These are phyloP conservation scores for Drosera capensis DNA, from an alignment of 148 eudicot genomes.

Conservation along the genomic window DNA sequence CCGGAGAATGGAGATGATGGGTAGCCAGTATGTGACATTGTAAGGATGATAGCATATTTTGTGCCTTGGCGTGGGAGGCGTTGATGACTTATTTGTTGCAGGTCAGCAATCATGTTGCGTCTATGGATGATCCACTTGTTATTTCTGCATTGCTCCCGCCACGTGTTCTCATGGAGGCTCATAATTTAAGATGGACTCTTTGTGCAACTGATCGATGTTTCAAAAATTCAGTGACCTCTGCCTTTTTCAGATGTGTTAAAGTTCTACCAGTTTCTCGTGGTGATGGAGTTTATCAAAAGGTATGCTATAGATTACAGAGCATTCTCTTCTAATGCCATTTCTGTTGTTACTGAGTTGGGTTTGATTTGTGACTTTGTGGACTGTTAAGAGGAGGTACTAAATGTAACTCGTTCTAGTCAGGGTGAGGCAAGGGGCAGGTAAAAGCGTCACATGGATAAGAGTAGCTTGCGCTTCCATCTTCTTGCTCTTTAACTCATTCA, in stretches of 20 bases:
- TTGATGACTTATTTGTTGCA: conserved; percentile 11
- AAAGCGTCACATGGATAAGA: too few species aligned
- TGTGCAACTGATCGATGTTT: conserved; percentile 91
- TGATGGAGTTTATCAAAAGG: conserved; percentile 92
- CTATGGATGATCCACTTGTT: conserved; percentile 84
- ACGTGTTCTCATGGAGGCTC: conserved; percentile 55
- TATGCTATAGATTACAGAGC: too few species aligned
- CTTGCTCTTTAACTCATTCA: too few species aligned
- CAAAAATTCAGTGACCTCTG: conserved; percentile 72
- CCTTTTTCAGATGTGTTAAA: conserved; percentile 72
- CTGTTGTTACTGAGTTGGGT: too few species aligned
- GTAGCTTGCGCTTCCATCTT: too few species aligned
- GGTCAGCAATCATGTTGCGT: conserved; percentile 98
- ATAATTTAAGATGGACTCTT: conserved; percentile 80
- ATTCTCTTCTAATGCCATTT: too few species aligned
- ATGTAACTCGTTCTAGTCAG: too few species aligned
- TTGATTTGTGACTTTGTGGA: too few species aligned
- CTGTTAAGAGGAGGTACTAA: too few species aligned
- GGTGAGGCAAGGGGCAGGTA: too few species aligned
- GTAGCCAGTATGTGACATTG: not conserved
- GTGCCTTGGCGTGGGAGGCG: too few species aligned
- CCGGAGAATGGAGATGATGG: not conserved
- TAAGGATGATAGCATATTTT: not conserved
- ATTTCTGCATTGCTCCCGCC: conserved; percentile 75
- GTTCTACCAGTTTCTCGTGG: conserved; percentile 90